phyloP scores from a whole-genome alignment of 192 early-diverging fungal genomes.

The Paraglomus occultum region DNA sequence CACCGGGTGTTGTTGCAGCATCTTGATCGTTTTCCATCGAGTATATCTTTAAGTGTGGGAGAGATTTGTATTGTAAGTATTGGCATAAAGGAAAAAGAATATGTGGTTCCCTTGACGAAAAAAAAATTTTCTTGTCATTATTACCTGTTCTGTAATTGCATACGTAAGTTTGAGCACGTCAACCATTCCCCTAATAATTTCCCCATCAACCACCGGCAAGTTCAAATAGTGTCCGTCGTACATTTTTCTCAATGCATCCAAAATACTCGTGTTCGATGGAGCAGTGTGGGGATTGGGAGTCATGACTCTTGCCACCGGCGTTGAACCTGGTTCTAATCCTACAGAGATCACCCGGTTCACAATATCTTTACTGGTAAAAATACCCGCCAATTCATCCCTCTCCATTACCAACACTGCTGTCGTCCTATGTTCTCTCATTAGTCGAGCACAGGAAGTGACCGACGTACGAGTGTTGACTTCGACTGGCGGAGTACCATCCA shows the following conservation, averaged over 20 bases:
- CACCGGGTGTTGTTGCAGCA: conserved; percentile 7
- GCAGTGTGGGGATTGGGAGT: conserved; percentile 77
- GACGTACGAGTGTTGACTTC: conserved; percentile 57
- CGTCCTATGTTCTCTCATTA: conserved; percentile 64
- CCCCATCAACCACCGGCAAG: conserved; percentile 65
- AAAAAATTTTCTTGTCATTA: conserved; percentile 44
- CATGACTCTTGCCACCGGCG: conserved; percentile 95
- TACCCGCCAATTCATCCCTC: conserved; percentile 69
- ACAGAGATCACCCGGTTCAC: conserved; percentile 78
- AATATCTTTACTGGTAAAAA: conserved; percentile 63
- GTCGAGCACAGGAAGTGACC: conserved; percentile 60
- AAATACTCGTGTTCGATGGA: conserved; percentile 54
- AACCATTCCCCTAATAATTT: conserved; percentile 65
- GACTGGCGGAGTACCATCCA: conserved; percentile 57
- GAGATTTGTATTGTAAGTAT: neutral
- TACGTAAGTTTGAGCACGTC: conserved; percentile 77
- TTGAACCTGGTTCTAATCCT: conserved; percentile 74
- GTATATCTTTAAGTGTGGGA: conserved; percentile 38
- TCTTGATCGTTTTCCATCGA: conserved; percentile 48
- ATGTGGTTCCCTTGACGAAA: neutral
- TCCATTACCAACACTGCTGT: conserved; percentile 70
- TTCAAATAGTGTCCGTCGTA: conserved; percentile 77
- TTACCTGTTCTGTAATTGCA: conserved; percentile 68
- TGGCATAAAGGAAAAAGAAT: neutral
- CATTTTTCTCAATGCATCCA: conserved; percentile 77